phyloP scores from a whole-genome alignment of 1,284 basidiomycete species.

The Inonotus obliquus region DNA sequence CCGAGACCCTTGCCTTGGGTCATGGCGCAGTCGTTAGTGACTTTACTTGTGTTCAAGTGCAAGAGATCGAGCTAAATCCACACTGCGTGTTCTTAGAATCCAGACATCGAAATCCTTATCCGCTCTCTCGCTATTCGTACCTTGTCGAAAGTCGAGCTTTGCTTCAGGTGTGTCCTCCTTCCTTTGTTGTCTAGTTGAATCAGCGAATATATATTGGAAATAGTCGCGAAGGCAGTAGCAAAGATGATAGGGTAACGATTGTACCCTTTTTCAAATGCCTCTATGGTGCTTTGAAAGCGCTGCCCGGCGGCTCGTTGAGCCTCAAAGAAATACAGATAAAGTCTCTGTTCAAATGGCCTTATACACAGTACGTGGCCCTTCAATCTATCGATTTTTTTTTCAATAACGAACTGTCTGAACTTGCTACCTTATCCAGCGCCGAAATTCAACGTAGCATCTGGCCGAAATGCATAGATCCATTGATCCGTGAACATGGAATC shows the following conservation, averaged over 20 bases:
- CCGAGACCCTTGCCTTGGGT: neutral
- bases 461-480: neutral
- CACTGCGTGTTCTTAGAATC: neutral
- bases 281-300: no score
- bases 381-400: neutral
- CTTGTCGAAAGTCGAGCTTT: neutral
- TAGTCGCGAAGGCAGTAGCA: no score
- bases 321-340: conserved; percentile 3
- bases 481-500: neutral
- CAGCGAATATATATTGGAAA: no score
- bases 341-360: neutral
- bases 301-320: no score
- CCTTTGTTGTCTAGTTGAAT: no score
- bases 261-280: no score
- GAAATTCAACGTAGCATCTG: conserved; percentile 2
- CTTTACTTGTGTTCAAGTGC: neutral
- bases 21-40: neutral
- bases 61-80: neutral
- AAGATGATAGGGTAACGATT: no score
- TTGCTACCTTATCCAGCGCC: neutral
- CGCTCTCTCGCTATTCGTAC: neutral
- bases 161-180: neutral
- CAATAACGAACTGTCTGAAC: neutral
- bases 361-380: neutral
- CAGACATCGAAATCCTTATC: neutral